phyloP scores from a whole-genome alignment of 768 basidiomycete species.

The Tubosaeta sp. region DNA sequence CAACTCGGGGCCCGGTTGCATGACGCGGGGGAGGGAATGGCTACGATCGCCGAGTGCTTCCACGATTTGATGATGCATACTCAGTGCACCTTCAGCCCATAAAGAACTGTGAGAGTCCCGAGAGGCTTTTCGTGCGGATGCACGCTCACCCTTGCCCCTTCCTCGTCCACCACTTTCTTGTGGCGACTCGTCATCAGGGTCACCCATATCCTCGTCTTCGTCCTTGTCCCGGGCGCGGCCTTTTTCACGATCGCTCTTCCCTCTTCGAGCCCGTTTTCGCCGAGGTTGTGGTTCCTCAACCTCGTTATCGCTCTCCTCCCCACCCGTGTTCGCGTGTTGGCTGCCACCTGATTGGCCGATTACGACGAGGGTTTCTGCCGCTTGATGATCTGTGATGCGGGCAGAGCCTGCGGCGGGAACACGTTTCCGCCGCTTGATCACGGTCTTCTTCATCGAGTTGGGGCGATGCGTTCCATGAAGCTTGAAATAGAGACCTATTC shows the following conservation, averaged over 20 bases:
- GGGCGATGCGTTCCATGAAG: constrained; percentile 96
- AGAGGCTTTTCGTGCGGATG: constrained; percentile 33
- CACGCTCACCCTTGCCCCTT: constrained; percentile 36
- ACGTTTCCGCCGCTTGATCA: constrained; percentile 97
- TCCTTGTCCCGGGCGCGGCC: constrained; percentile 36
- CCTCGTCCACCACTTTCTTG: constrained; percentile 28
- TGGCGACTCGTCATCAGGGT: constrained; percentile 32
- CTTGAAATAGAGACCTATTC: constrained; percentile 92
- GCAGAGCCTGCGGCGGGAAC: constrained; percentile 78
- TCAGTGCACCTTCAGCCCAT: constrained; percentile 33
- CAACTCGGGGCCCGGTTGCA: constrained; percentile 27
- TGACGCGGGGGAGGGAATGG: constrained; percentile 30
- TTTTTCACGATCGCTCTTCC: constrained; percentile 34
- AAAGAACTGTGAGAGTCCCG: constrained; percentile 32
- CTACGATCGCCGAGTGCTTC: constrained; percentile 33
- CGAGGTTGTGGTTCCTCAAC: constrained; percentile 46
- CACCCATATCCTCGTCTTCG: constrained; percentile 50
- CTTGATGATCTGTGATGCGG: constrained; percentile 78
- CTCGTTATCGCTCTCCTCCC: constrained; percentile 41
- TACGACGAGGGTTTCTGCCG: constrained; percentile 83
- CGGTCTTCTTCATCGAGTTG: constrained; percentile 98
- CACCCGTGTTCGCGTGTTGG: constrained; percentile 32
- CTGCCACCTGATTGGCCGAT: constrained; percentile 55
- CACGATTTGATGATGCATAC: constrained; percentile 33
- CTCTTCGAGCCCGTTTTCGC: constrained; percentile 52